A percentile compares a stretch with the other conserved stretches of the same genome.
These are phyloP conservation scores for Eucalyptus dawsonii DNA, from an alignment of 345 rosid genomes.

Conservation along the genomic window DNA sequence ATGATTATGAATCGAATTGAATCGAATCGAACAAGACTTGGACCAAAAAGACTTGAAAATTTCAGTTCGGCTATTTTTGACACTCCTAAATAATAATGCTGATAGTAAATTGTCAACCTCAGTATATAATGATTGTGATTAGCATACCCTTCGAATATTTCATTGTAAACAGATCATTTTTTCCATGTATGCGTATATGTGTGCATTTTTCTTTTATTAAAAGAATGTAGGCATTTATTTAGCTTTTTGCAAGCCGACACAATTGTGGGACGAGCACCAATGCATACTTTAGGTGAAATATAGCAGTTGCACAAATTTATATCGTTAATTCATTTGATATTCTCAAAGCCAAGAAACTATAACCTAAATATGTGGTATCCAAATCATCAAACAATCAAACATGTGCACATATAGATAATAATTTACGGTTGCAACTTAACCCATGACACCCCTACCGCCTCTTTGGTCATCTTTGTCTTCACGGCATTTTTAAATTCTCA, in stretches of 20 bases:
- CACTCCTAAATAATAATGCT: background rate
- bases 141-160: background rate
- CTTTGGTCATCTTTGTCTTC: background rate
- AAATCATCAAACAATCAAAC: background rate
- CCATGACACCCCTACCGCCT: background rate
- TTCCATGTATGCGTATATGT: background rate
- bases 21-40: background rate
- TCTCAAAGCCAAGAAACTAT: background rate
- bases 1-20: background rate
- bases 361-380: background rate
- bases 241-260: background rate
- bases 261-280: background rate
- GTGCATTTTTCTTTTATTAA: background rate
- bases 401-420: background rate
- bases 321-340: background rate
- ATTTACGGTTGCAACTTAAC: background rate
- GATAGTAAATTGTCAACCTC: background rate
- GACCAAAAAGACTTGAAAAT: background rate
- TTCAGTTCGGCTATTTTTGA: background rate
- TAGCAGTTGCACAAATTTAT: background rate
- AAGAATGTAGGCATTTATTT: background rate
- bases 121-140: background rate
- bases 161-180: background rate
- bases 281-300: background rate
- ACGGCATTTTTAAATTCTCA: no score